Evolutionary conservation across 805 yeast genomes (phyloP), one percentile per base, ranked within the genome.

Genomic region (Myxozyma vanderwaltii): DNA sequence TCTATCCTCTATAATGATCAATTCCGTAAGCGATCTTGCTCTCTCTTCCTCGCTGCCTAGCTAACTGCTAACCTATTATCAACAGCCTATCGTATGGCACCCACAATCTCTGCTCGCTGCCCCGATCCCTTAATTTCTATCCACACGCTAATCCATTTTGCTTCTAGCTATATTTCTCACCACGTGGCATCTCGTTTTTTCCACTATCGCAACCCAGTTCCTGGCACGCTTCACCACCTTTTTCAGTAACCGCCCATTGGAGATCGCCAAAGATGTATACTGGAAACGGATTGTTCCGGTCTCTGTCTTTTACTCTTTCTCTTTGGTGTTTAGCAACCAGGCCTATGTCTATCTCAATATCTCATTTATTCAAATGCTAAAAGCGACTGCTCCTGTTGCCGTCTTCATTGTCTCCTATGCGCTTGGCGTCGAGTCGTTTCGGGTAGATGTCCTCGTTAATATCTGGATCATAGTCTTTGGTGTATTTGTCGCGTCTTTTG

Each of bases 331-430:
- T 54, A 57, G 49, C 51, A 67, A 67, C 45, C 56, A 63, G 43
- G 69, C 69, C 23, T 67, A 67, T 53, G 36, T 67, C 29, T 67
- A 67, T 58, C 63, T 67, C 27, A 65, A 67, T 39, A 67, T 67
- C n/a, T 58, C 69, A 24, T 67, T 67, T 56, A 67, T 67, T 33
- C 69, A 67, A 56, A 67, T 67, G 69, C 60, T 67, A 13, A 67
- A 67, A 49, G 69, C 69, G 8, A 67, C 67, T 17, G 63, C 66
- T 21, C 69, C 69, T 10, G 69, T 67, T 15, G 67, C 63, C 10
- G 68, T 67, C 26, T 63, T 67, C 40, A 24, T 67, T 26, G 41
- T 65, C 24, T 65, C 69, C 8, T 67, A 64, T 55, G 31, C 49
- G n/a, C 43, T 66, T 19, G 54, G 65, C 26, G 51, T 57, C 24